phyloP scores from a whole-genome alignment of 2,329 filamentous ascomycete genomes.

The Fusarium mexicanum region DNA sequence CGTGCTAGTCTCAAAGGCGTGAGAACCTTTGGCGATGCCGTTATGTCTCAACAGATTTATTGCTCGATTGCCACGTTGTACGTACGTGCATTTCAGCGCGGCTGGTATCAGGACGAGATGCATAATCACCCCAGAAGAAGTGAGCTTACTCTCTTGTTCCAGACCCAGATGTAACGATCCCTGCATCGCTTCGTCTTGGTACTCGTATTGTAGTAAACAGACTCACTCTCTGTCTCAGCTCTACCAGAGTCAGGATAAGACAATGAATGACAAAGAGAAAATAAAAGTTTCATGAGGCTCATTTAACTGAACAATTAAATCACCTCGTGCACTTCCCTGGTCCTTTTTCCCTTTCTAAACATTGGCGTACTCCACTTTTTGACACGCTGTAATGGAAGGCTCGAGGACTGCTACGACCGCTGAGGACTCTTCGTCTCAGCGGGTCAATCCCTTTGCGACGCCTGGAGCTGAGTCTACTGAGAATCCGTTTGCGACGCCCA shows the following conservation, averaged over 20 bases:
- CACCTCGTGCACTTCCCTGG: not conserved
- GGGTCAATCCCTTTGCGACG: slow-evolving; percentile 18
- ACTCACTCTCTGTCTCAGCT: not conserved
- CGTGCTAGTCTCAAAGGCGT: not conserved
- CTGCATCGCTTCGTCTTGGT: not conserved
- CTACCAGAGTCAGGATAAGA: not conserved
- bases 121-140: slow-evolving; percentile 20
- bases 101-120: slow-evolving; percentile 1
- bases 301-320: slow-evolving; percentile 4
- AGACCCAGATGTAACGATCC: not conserved
- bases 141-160: not conserved
- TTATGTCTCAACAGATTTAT: not conserved
- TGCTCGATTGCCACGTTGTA: slow-evolving; percentile 2
- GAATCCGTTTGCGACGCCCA: slow-evolving; percentile 36
- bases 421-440: slow-evolving; percentile 12
- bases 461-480: slow-evolving; percentile 27
- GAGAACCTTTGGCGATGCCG: not conserved
- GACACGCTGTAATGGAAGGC: slow-evolving; percentile 26
- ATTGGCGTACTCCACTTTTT: slow-evolving; percentile 18
- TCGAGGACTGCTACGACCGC: slow-evolving; percentile 21
- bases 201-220: not conserved
- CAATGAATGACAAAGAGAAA: not conserved
- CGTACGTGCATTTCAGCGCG: slow-evolving; percentile 14
- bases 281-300: not conserved
- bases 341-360: slow-evolving; percentile 14